Evolutionary conservation across 495 filamentous ascomycete genomes (phyloP).

Genomic region (Amphirosellinia nigrospora): DNA sequence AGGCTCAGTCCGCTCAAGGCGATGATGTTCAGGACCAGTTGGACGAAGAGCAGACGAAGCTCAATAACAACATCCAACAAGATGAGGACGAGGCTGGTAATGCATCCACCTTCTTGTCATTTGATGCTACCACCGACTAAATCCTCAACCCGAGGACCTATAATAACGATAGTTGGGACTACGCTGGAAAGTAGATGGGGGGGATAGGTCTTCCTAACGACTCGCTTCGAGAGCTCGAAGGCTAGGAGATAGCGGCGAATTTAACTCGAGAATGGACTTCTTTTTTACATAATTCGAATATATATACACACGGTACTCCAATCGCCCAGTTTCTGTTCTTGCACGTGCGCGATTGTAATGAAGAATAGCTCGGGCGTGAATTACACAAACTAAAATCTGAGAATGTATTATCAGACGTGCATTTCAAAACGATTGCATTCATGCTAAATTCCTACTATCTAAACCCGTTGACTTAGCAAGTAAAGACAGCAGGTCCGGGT

Average conservation of each 20-base stretch:
- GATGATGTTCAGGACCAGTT: conserved; percentile 40
- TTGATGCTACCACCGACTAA: conserved; percentile 37
- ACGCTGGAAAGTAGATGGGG: background rate
- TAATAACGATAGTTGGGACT: background rate
- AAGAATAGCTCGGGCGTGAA: background rate
- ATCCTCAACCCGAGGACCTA: background rate
- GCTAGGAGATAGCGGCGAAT: background rate
- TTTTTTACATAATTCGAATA: conserved; percentile 10
- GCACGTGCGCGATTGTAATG: background rate
- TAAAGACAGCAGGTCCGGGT: conserved; percentile 55
- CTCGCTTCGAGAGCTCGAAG: background rate
- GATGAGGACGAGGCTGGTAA: conserved; percentile 48
- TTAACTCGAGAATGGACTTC: conserved; percentile 16
- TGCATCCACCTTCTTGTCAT: conserved; percentile 33
- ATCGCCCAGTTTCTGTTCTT: background rate
- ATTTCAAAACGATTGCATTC: background rate
- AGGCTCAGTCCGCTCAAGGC: conserved; percentile 47
- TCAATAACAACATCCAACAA: conserved; percentile 52
- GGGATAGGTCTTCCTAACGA: background rate
- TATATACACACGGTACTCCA: background rate
- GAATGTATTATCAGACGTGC: background rate
- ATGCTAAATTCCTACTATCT: too few species aligned
- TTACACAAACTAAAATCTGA: background rate
- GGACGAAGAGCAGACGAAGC: conserved; percentile 48
- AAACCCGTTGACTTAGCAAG: conserved; percentile 38